Percentiles rank a stretch among this genome's conserved stretches.
Evolutionary conservation across 768 basidiomycete species (phyloP).

Genomic region (Pilatotrama ljubarskyi): DNA sequence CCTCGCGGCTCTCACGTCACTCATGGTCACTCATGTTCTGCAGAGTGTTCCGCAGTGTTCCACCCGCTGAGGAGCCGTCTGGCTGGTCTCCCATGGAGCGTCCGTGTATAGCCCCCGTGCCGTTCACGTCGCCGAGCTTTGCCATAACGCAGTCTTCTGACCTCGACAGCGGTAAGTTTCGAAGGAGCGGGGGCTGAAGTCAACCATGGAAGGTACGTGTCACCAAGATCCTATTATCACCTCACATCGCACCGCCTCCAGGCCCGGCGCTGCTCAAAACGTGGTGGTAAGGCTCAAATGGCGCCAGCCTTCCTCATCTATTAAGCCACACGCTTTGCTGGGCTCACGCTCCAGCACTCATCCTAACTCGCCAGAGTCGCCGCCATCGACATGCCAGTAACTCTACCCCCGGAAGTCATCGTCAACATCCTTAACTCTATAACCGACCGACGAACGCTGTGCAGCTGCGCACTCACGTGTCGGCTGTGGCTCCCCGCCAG

Average conservation of each 20-base stretch:
- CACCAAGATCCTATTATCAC: background rate
- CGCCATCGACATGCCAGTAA: background rate
- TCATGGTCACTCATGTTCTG: background rate
- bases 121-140: too few species aligned
- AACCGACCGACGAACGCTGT: slow-evolving; percentile 13
- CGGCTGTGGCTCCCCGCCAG: slow-evolving; percentile 12
- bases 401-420: slow-evolving; percentile 1
- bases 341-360: background rate
- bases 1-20: background rate
- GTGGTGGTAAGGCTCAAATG: background rate
- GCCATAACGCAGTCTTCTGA: too few species aligned
- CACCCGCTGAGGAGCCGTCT: background rate
- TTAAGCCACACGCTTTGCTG: too few species aligned
- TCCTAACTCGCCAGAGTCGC: background rate
- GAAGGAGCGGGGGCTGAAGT: too few species aligned
- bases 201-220: too few species aligned
- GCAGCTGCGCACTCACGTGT: slow-evolving; percentile 13
- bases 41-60: background rate
- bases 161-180: too few species aligned
- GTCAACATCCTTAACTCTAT: background rate
- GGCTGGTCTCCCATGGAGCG: background rate
- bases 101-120: background rate
- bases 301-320: background rate
- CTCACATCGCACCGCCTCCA: background rate
- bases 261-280: background rate